Conservation (phyloP, 2,329 filamentous ascomycete genomes). For the Calonectria pseudoturangicola region DNA sequence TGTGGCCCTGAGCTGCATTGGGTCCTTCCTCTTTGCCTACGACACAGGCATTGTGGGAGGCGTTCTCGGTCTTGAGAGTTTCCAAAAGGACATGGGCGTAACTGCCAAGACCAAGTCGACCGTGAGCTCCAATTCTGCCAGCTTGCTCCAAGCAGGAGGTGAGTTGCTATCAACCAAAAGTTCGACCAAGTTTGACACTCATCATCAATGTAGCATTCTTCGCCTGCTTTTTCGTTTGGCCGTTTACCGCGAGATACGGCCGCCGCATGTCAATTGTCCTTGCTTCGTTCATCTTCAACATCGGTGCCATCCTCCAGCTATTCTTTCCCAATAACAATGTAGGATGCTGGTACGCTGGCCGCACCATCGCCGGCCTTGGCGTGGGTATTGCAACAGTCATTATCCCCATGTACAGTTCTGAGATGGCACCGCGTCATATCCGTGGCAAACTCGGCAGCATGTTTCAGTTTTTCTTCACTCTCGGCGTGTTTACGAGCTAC, state of each 20-base stretch:
- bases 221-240: constrained; percentile 65
- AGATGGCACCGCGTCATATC: constrained; percentile 68
- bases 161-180: constrained; percentile 17
- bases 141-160: constrained; percentile 65
- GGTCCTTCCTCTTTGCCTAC: constrained; percentile 64
- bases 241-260: constrained; percentile 63
- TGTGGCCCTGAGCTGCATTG: constrained; percentile 61
- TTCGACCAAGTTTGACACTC: not conserved
- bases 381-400: constrained; percentile 64
- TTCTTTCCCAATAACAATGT: constrained; percentile 61
- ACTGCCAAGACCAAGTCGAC: constrained; percentile 54
- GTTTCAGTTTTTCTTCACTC: constrained; percentile 67
- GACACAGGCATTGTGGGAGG: constrained; percentile 66
- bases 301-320: constrained; percentile 63
- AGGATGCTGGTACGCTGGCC: constrained; percentile 62
- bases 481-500: constrained; percentile 64
- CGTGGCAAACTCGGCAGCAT: constrained; percentile 65
- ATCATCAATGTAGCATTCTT: constrained; percentile 60
- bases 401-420: constrained; percentile 67
- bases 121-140: constrained; percentile 63
- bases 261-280: constrained; percentile 63
- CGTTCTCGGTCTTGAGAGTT: constrained; percentile 61
- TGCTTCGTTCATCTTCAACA: constrained; percentile 65
- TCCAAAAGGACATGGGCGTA: constrained; percentile 62
- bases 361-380: constrained; percentile 60